Conservation (phyloP, 345 rosid species). For the Ricinus communis region DNA sequence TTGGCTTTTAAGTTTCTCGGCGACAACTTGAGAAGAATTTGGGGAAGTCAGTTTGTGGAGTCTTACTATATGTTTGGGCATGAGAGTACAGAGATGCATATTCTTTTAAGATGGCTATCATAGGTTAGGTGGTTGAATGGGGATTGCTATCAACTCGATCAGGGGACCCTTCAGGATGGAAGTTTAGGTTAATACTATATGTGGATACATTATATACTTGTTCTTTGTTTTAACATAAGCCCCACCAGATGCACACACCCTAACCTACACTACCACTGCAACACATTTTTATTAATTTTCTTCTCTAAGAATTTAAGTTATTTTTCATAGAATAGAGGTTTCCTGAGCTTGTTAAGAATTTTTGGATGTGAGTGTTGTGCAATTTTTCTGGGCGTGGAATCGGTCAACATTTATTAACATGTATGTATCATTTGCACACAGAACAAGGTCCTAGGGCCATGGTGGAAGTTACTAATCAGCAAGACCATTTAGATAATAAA, state of each 20-base stretch:
- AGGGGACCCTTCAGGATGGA: too few species aligned
- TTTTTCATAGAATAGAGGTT: not conserved
- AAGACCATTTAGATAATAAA: slow-evolving; percentile 32
- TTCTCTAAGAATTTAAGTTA: not conserved
- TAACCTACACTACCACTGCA: too few species aligned
- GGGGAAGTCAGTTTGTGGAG: not conserved
- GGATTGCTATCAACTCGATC: too few species aligned
- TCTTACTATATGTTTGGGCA: not conserved
- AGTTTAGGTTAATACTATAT: too few species aligned
- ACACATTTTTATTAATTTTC: not conserved
- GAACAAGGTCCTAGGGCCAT: slow-evolving; percentile 28
- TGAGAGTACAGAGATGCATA: too few species aligned
- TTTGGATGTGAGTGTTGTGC: not conserved
- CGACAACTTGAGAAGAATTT: not conserved
- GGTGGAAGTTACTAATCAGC: slow-evolving; percentile 24
- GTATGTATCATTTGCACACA: slow-evolving; percentile 20
- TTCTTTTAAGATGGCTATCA: too few species aligned
- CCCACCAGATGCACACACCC: too few species aligned
- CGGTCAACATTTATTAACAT: slow-evolving; percentile 8
- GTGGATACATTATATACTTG: too few species aligned
- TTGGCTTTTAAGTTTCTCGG: not conserved
- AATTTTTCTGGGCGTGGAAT: not conserved
- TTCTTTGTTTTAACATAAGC: too few species aligned
- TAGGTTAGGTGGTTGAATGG: too few species aligned
- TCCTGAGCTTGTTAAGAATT: not conserved